phyloP scores from a whole-genome alignment of 257 asterid genomes.

The Mentha longifolia region DNA sequence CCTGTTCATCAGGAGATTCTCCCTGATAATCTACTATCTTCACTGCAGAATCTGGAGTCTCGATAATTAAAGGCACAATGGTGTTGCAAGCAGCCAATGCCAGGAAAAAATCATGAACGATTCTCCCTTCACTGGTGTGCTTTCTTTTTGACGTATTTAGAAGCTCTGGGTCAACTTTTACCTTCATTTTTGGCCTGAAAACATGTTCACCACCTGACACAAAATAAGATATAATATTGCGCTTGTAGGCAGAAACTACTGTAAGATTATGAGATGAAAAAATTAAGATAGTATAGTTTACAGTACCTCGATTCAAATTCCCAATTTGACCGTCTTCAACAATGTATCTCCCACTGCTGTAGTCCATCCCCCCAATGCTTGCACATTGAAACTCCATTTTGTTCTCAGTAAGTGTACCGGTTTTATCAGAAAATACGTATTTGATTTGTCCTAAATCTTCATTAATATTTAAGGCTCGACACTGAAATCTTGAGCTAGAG shows the following conservation, averaged over 20 bases:
- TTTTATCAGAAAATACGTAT: conserved; percentile 92
- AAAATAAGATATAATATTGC: conserved; percentile 36
- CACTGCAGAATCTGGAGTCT: conserved; percentile 73
- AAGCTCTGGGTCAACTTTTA: conserved; percentile 75
- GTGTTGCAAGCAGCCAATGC: conserved; percentile 99
- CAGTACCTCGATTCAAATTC: conserved; percentile 61
- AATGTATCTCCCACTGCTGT: conserved; percentile 44
- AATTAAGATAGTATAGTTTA: conserved; percentile 17
- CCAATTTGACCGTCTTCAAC: conserved; percentile 48
- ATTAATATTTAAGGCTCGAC: conserved; percentile 95
- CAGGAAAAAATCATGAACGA: conserved; percentile 71
- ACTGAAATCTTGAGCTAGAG: conserved; percentile 85
- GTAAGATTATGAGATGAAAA: conserved; percentile 9
- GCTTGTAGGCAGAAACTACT: conserved; percentile 15
- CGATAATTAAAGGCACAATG: conserved; percentile 77
- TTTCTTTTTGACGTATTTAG: conserved; percentile 53
- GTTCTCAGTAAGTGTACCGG: conserved; percentile 97
- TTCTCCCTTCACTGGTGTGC: conserved; percentile 54
- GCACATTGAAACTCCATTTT: conserved; percentile 98
- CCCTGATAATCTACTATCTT: conserved; percentile 90
- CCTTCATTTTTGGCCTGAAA: conserved; percentile 82
- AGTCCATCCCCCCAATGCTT: conserved; percentile 80
- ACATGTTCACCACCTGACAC: conserved; percentile 57
- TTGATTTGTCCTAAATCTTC: conserved; percentile 98
- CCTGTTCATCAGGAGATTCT: conserved; percentile 99